Percentiles rank a stretch among this genome's conserved stretches.
These are phyloP conservation scores for Botrytis paeoniae DNA, from an alignment of 2,329 filamentous ascomycete species.

Conservation along the genomic window DNA sequence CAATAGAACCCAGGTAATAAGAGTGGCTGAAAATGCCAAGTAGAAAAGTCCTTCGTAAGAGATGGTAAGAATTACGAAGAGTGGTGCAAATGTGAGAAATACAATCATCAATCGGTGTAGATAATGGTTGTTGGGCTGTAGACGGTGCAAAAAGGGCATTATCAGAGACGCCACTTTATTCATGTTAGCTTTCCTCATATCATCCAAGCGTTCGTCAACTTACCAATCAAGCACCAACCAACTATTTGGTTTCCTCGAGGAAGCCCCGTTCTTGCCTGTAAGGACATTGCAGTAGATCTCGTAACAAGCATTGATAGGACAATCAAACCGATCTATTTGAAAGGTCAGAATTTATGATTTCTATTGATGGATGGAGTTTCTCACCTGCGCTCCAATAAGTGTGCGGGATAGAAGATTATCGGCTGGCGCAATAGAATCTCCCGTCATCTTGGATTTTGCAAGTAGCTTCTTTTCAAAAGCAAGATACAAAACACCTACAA, in stretches of 20 bases:
- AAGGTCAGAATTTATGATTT: constrained; percentile 40
- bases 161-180: constrained; percentile 65
- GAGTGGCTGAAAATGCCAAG: constrained; percentile 76
- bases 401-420: constrained; percentile 54
- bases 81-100: constrained; percentile 88
- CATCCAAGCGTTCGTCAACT: constrained; percentile 34
- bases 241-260: constrained; percentile 84
- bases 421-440: constrained; percentile 29
- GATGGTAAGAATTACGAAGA: constrained; percentile 93
- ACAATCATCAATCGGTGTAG: constrained; percentile 84
- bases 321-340: constrained; percentile 62
- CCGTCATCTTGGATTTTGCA: constrained; percentile 28
- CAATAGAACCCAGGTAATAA: constrained; percentile 87
- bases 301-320: constrained; percentile 82
- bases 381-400: constrained; percentile 65
- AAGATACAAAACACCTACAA: constrained; percentile 74
- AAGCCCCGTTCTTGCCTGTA: constrained; percentile 81
- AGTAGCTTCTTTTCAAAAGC: constrained; percentile 63
- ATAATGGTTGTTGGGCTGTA: constrained; percentile 82
- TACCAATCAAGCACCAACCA: constrained; percentile 77
- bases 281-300: constrained; percentile 74
- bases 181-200: constrained; percentile 1
- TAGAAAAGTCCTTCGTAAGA: constrained; percentile 98
- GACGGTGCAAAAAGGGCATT: constrained; percentile 75
- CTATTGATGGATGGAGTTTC: constrained; percentile 20